Evolutionary conservation across 306 rosid species (phyloP).

Genomic region (Fragaria nilgerrensis): DNA sequence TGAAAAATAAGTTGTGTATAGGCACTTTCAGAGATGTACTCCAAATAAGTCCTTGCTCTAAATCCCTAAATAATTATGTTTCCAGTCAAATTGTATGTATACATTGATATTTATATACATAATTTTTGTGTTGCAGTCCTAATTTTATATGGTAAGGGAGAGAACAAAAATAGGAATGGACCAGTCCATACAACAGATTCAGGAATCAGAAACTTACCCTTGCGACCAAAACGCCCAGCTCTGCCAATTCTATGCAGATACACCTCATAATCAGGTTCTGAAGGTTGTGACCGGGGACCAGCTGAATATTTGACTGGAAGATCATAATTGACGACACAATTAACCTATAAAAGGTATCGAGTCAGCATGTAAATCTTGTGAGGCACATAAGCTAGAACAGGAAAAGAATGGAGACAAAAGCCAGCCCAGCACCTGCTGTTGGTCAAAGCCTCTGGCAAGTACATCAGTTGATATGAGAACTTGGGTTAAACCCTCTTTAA

Average conservation of each 20-base stretch:
- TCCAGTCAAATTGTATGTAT: neutral
- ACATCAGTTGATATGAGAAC: slow-evolving; percentile 85
- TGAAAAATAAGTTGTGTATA: neutral
- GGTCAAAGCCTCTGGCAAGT: slow-evolving; percentile 87
- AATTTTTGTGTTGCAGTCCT: neutral
- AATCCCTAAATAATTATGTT: neutral
- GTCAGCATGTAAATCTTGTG: slow-evolving; percentile 9
- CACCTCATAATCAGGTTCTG: slow-evolving; percentile 79
- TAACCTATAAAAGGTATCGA: slow-evolving; percentile 43
- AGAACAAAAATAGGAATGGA: neutral
- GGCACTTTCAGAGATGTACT: neutral
- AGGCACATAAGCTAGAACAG: neutral
- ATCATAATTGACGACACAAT: slow-evolving; percentile 82
- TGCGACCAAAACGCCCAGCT: slow-evolving; percentile 92
- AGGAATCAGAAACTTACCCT: slow-evolving; percentile 48
- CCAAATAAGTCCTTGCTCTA: neutral
- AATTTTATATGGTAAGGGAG: neutral
- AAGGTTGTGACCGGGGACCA: slow-evolving; percentile 15
- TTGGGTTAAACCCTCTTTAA: slow-evolving; percentile 72
- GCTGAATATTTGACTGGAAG: slow-evolving; percentile 53
- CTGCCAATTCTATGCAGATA: slow-evolving; percentile 86
- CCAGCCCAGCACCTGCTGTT: slow-evolving; percentile 62
- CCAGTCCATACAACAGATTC: neutral
- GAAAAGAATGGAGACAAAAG: neutral
- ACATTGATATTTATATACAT: no score